phyloP scores from a whole-genome alignment of 345 rosid genomes.

The Odontarrhena argentea region DNA sequence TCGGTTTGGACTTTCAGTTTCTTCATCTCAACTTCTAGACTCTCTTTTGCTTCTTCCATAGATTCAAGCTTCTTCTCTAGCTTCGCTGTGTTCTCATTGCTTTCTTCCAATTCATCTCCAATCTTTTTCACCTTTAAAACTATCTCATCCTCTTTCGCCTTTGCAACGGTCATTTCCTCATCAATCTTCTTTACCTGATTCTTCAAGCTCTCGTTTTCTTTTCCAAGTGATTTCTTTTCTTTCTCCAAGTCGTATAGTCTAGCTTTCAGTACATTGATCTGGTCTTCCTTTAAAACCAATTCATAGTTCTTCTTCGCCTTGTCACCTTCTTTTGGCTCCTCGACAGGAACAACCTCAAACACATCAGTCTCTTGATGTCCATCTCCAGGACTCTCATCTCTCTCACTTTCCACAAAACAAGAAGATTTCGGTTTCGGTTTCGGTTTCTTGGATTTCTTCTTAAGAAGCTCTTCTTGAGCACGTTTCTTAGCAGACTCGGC shows the following conservation, averaged over 20 bases:
- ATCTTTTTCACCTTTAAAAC: constrained; percentile 45
- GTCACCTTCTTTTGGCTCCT: constrained; percentile 31
- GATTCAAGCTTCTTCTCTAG: constrained; percentile 57
- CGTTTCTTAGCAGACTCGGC: constrained; percentile 83
- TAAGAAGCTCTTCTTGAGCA: constrained; percentile 60
- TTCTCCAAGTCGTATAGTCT: constrained; percentile 60
- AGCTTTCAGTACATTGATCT: constrained; percentile 54
- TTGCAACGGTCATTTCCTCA: constrained; percentile 42
- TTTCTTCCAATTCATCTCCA: constrained; percentile 57
- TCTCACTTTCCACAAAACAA: constrained; percentile 27
- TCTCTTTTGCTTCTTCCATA: constrained; percentile 59
- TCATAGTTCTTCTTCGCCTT: constrained; percentile 10
- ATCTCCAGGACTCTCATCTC: constrained; percentile 46
- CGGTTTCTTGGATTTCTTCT: constrained; percentile 55
- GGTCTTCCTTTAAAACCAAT: constrained; percentile 45
- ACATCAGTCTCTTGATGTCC: constrained; percentile 65
- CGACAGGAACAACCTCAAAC: constrained; percentile 52
- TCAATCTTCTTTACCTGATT: constrained; percentile 52
- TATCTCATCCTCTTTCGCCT: constrained; percentile 57
- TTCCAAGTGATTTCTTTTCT: constrained; percentile 41
- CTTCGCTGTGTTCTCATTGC: constrained; percentile 44
- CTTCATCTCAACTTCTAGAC: constrained; percentile 71
- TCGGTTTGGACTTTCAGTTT: constrained; percentile 78
- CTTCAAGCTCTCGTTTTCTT: constrained; percentile 61
- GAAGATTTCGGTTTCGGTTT: constrained; percentile 41